These are phyloP conservation scores for Thraustochytrium striatum DNA, from an alignment of 352 stramenopile species.

Conservation along the genomic window DNA sequence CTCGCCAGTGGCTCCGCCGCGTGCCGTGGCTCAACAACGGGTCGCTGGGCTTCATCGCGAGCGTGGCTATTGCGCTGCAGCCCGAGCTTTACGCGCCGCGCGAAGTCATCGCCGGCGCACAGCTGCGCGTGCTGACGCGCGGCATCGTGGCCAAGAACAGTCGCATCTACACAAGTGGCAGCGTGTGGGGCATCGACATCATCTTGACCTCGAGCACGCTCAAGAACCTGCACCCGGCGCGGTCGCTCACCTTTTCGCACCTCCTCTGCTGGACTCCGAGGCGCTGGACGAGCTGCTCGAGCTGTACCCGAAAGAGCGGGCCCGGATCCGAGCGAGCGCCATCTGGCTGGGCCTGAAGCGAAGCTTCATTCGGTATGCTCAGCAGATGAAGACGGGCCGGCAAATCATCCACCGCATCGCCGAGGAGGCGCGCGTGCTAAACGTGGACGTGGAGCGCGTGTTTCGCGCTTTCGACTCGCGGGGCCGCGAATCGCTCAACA, in stretches of 20 bases:
- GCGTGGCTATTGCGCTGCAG: constrained; percentile 22
- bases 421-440: not conserved
- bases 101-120: constrained; percentile 7
- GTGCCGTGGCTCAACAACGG: constrained; percentile 36
- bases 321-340: constrained; percentile 16
- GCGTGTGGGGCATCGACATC: constrained; percentile 43
- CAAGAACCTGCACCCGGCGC: not conserved
- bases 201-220: not conserved
- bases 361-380: constrained; percentile 21
- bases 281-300: constrained; percentile 23
- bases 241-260: constrained; percentile 26
- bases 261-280: constrained; percentile 7
- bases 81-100: constrained; percentile 37
- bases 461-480: not conserved
- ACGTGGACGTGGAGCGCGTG: not conserved
- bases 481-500: not conserved
- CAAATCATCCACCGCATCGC: constrained; percentile 34
- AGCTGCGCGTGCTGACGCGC: constrained; percentile 33
- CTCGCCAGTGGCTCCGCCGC: not conserved
- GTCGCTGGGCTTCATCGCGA: constrained; percentile 32
- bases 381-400: not conserved
- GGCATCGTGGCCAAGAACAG: constrained; percentile 18
- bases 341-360: constrained; percentile 19
- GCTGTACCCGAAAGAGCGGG: constrained; percentile 12
- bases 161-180: constrained; percentile 28